phyloP scores from a whole-genome alignment of 2,329 filamentous ascomycete species.

The Acephala macrosclerotiorum region DNA sequence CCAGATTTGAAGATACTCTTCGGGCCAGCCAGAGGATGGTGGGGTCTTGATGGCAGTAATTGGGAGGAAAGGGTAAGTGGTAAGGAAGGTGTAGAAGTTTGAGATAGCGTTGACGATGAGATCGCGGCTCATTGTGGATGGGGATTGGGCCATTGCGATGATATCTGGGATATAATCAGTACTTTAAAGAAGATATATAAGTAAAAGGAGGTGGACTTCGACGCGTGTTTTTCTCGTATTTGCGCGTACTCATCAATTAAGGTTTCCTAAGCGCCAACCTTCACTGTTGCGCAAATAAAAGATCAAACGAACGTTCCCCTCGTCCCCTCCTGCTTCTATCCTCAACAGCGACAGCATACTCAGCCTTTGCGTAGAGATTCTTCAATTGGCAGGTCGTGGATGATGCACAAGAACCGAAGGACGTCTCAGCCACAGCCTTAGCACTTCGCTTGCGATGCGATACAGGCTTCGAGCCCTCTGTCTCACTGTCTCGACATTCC shows the following conservation, averaged over 20 bases:
- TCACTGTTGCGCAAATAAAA: too few species aligned
- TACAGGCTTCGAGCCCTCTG: background rate
- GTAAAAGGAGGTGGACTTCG: too few species aligned
- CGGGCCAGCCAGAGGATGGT: constrained; percentile 23
- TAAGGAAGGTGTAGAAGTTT: constrained; percentile 27
- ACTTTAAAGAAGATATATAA: too few species aligned
- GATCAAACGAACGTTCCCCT: background rate
- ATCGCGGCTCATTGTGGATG: constrained; percentile 2
- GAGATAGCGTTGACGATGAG: constrained; percentile 18
- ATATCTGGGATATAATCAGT: too few species aligned
- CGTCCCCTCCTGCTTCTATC: background rate
- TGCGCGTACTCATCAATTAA: background rate
- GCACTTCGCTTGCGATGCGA: background rate
- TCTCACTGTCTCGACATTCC: background rate
- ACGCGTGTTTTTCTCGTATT: background rate
- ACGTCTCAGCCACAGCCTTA: background rate
- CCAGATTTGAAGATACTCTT: constrained; percentile 12
- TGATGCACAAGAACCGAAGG: background rate
- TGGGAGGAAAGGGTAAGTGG: constrained; percentile 18
- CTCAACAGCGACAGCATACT: background rate
- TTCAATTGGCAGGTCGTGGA: background rate
- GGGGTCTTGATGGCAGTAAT: constrained; percentile 22
- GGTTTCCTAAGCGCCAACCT: background rate
- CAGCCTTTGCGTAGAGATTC: background rate
- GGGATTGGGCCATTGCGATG: too few species aligned